A percentile compares a stretch with the other conserved stretches of the same genome.
Evolutionary conservation across 306 rosid genomes (phyloP).

Genomic region (Gynostemma pentaphyllum): DNA sequence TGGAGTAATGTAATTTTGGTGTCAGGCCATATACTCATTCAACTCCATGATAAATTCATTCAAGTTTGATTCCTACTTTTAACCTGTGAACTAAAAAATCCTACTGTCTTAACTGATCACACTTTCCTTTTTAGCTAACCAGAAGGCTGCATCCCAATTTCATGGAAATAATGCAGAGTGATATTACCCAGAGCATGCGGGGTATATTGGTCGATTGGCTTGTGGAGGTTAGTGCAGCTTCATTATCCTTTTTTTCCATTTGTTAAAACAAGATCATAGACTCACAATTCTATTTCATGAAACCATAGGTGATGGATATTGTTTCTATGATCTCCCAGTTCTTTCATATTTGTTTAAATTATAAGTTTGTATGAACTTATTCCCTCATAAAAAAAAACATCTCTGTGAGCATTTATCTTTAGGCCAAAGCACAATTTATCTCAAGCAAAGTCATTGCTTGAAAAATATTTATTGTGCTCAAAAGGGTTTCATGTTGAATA

Average conservation of each 20-base stretch:
- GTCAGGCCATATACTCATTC: neutral
- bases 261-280: neutral
- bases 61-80: neutral
- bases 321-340: neutral
- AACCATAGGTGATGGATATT: neutral
- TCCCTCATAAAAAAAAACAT: neutral
- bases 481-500: too few species aligned
- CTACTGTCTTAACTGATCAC: neutral
- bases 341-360: slow-evolving; percentile 1
- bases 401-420: neutral
- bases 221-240: slow-evolving; percentile 61
- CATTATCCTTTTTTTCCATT: neutral
- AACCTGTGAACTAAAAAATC: neutral
- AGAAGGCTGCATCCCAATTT: slow-evolving; percentile 55
- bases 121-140: slow-evolving; percentile 35
- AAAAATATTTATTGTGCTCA: too few species aligned
- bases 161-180: slow-evolving; percentile 63
- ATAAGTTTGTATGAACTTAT: neutral
- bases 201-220: slow-evolving; percentile 92
- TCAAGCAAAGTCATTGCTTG: too few species aligned
- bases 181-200: slow-evolving; percentile 81
- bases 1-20: neutral
- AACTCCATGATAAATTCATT: neutral
- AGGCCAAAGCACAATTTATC: neutral
- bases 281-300: neutral